Conservation (phyloP, 225 moss, liverwort and hornwort genomes). For the Polytrichum commune region DNA sequence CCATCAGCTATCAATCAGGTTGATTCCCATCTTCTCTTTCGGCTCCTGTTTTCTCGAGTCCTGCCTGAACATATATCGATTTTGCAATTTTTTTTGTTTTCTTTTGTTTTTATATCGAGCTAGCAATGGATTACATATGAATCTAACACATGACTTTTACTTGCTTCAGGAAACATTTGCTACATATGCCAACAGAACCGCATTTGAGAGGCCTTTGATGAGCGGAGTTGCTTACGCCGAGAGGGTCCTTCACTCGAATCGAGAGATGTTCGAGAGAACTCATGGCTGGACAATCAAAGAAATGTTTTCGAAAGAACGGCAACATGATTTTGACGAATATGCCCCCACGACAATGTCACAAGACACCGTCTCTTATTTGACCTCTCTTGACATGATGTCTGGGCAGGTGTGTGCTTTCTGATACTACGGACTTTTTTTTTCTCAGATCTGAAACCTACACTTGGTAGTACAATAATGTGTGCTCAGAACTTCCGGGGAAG, state of each 20-base stretch:
- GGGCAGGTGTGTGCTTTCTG: constrained; percentile 40
- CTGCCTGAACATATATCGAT: too few relatives aligned
- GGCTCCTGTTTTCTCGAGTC: too few relatives aligned
- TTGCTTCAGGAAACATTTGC: constrained; percentile 61
- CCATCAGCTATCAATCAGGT: constrained; percentile 69
- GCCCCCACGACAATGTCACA: constrained; percentile 67
- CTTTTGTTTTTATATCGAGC: too few relatives aligned
- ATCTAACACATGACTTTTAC: neutral
- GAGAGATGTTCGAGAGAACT: constrained; percentile 48
- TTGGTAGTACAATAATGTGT: too few relatives aligned
- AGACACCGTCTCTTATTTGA: constrained; percentile 58
- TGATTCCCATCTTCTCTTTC: neutral
- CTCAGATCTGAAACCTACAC: neutral
- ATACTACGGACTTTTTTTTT: neutral
- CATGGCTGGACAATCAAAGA: constrained; percentile 65
- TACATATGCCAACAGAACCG: constrained; percentile 54
- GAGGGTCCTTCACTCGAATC: constrained; percentile 55
- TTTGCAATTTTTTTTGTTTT: too few relatives aligned
- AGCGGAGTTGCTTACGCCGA: constrained; percentile 71
- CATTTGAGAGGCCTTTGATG: constrained; percentile 71
- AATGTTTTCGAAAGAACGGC: constrained; percentile 58
- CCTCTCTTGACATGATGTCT: constrained; percentile 76
- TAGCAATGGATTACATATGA: too few relatives aligned
- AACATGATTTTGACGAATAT: constrained; percentile 57
- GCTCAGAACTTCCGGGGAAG: too few relatives aligned